A percentile compares a stretch with the other conserved stretches of the same genome.
These are phyloP conservation scores for Isabelozyma rhagii DNA, from an alignment of 805 yeast species.

Conservation along the genomic window DNA sequence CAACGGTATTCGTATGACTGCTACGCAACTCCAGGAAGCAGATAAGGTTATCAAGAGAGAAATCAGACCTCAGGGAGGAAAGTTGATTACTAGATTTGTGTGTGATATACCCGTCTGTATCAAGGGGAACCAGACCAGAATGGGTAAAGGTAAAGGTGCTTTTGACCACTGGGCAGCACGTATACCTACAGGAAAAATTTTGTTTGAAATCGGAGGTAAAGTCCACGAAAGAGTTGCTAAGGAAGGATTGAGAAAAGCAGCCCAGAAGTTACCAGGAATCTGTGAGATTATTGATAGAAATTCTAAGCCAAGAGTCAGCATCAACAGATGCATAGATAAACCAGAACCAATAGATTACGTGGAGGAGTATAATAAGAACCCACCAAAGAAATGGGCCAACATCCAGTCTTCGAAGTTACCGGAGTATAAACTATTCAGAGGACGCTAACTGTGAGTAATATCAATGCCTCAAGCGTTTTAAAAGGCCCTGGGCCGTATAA, in stretches of 20 bases:
- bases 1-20: constrained; percentile 84
- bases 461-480: too few species aligned
- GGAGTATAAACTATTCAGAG: constrained; percentile 56
- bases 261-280: constrained; percentile 87
- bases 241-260: constrained; percentile 87
- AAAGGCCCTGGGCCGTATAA: too few species aligned
- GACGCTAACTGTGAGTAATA: constrained; percentile 39
- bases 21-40: constrained; percentile 87
- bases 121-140: constrained; percentile 98
- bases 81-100: constrained; percentile 73
- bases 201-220: constrained; percentile 78
- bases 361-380: constrained; percentile 52
- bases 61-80: constrained; percentile 74
- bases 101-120: constrained; percentile 89
- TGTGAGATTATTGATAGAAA: constrained; percentile 76
- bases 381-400: constrained; percentile 63
- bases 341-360: constrained; percentile 51
- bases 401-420: constrained; percentile 47
- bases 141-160: constrained; percentile 99
- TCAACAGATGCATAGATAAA: constrained; percentile 49
- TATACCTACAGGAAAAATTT: constrained; percentile 91
- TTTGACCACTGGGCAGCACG: constrained; percentile 97
- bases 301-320: constrained; percentile 69
- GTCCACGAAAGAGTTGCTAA: constrained; percentile 88
- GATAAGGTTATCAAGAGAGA: constrained; percentile 82